A percentile compares a stretch with the other conserved stretches of the same genome.
phyloP scores from a whole-genome alignment of 2,329 filamentous ascomycete species.

The Penicillium brevicompactum region DNA sequence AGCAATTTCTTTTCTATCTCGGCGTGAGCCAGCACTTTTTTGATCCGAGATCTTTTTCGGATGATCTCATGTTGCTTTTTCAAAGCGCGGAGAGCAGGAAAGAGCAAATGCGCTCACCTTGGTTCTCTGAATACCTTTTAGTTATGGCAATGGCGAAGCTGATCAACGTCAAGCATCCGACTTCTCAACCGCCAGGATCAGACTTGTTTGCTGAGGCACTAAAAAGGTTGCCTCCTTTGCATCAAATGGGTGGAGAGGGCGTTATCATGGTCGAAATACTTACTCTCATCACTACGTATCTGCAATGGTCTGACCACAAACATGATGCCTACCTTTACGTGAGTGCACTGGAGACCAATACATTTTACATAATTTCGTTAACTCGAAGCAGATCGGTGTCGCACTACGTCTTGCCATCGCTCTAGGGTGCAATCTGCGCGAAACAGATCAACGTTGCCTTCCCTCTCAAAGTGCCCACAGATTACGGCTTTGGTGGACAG shows the following conservation, averaged over 20 bases:
- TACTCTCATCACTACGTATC: conserved; percentile 20
- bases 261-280: conserved; percentile 20
- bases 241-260: conserved; percentile 18
- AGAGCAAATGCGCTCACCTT: conserved; percentile 13
- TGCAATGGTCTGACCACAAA: conserved; percentile 25
- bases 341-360: not conserved
- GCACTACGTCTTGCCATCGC: conserved; percentile 23
- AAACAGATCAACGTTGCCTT: conserved; percentile 19
- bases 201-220: conserved; percentile 21
- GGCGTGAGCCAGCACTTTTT: conserved; percentile 28
- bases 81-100: conserved; percentile 12
- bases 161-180: conserved; percentile 24
- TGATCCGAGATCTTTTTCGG: conserved; percentile 23
- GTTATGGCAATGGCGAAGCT: conserved; percentile 29
- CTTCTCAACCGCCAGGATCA: conserved; percentile 16
- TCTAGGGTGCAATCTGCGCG: conserved; percentile 17
- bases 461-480: conserved; percentile 23
- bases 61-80: conserved; percentile 20
- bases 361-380: not conserved
- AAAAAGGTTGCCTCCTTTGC: conserved; percentile 17
- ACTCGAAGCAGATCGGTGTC: conserved; percentile 16
- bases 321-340: conserved; percentile 25
- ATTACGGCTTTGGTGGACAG: conserved; percentile 26
- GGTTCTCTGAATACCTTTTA: conserved; percentile 26
- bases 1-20: conserved; percentile 26